Percentiles rank a stretch among this genome's conserved stretches.
These are phyloP conservation scores for Stephania cephalantha DNA, from an alignment of 164 flowering plant species.

Conservation along the genomic window DNA sequence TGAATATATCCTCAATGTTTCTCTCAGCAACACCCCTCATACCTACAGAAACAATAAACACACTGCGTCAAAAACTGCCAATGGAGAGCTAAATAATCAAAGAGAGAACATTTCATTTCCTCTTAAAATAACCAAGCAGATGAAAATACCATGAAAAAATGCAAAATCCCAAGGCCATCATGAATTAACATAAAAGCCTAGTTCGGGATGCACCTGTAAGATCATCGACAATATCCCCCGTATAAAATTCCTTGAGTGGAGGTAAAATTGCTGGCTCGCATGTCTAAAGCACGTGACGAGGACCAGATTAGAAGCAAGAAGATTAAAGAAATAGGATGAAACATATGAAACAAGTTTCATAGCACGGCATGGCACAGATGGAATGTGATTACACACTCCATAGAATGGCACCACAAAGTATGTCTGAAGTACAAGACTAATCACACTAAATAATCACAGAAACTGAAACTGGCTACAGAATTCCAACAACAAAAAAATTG, in stretches of 20 bases:
- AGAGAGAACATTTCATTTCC: neutral
- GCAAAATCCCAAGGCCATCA: constrained; percentile 4
- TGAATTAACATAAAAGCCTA: neutral
- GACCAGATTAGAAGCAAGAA: neutral
- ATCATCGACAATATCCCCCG: constrained; percentile 57
- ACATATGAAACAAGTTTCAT: neutral
- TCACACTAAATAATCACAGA: too few relatives aligned
- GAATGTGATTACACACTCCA: neutral
- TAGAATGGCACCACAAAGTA: neutral
- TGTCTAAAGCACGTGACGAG: constrained; percentile 46
- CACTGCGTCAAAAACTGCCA: neutral
- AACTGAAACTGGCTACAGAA: neutral
- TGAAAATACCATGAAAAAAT: constrained; percentile 8
- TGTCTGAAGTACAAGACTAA: too few relatives aligned
- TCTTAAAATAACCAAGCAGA: neutral
- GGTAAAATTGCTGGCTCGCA: constrained; percentile 86
- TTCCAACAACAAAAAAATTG: neutral
- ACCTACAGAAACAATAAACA: constrained; percentile 34
- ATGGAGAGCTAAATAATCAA: neutral
- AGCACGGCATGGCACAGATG: neutral
- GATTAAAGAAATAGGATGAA: neutral
- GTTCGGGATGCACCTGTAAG: constrained; percentile 52
- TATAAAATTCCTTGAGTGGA: constrained; percentile 72
- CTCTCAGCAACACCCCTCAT: constrained; percentile 44
- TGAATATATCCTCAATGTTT: constrained; percentile 37